Evolutionary conservation across 1,139 yeast species (phyloP), one percentile per base, ranked within the genome.

Genomic region (Candida tropicalis): DNA sequence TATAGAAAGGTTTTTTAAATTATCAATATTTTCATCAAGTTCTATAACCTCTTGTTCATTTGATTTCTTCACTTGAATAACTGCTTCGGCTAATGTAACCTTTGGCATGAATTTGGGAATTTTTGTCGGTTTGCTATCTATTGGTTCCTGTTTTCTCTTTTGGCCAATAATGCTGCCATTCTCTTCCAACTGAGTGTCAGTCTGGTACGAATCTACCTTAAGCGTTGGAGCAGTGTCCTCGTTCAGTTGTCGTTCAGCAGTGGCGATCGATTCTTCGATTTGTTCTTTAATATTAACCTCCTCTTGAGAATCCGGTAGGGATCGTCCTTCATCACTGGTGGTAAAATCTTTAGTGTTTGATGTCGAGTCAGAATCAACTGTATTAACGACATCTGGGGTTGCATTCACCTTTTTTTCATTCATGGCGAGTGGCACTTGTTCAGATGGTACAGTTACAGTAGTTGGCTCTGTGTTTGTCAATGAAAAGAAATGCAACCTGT

Each of bases 401-500:
- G 11, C 15, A n/a, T 29, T 8, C 2, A 10, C 16, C 15, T 41
- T 23, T 20, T 27, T 28, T 27, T 5, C 24, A 25, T 26, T 22
- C 5, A 28, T 13, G 4, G 27, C 5, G 8, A 11, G 5, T 22
- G 37, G 22, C 4, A n/a, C 12, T 22, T 28, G 27, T 36, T 27
- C 25, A 18, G 20, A 20, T 7, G 16, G 4, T 6, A 20, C 23
- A 20, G 23, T 6, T 6, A 20, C 4, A 3, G 41, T 9, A 18
- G 8, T 26, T 13, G 38, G 20, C 3, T 36, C 23, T n/a, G 36
- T 20, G 13, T 28, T 24, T 12, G 48, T 36, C 40, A 66, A 59
- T 43, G 66, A 66, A 42, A 69, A 66, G 44, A 68, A 68, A 43
- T 67, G 69, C 35, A 66, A 54, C 20, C 60, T 63, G 41, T 59